Base-by-base conservation (phyloP, 192 early-diverging fungal genomes). In the Phycomyces blakesleeanus region DNA sequence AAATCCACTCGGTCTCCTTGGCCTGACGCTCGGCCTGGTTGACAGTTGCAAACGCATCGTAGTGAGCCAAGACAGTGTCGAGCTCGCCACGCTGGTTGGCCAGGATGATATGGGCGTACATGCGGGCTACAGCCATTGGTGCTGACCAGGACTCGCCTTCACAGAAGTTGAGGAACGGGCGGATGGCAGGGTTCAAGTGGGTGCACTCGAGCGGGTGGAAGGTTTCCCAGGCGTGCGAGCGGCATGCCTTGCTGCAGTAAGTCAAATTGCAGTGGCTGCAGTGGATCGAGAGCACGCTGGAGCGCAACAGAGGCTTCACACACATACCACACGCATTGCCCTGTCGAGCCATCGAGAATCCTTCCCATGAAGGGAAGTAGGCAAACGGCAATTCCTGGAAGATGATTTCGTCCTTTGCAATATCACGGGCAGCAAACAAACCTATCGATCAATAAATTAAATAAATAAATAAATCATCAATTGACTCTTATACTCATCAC, bases 301-400 rank as follows among this genome's bases (percentile, higher is more conserved):
- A 65, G 8, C 54, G 54, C 57, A 78, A 70, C 53, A 86, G 66
- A 0, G 76, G 68, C 53, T 81, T 79, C 14, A 75, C 73, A 44
- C 84, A 85, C 21, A 83, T 73, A 26, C 78, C 79, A 63, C 84
- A 85, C 16, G 78, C 81, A 49, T 73, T 63, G 21, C 80, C 79
- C 14, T 64, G 61, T 18, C 71, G 60, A 8, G 67, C 57, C 60
- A 73, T 66, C 56, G 73, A 69, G 59, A 77, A 80, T n/a, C 74
- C 73, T 47, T 83, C 76, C 81, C 82, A 83, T 0, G 77, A 78
- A 8, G 84, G 81, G 44, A 81, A 83, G 61, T 78, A 85, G 1
- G 80, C 66, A 70, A 83, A 81, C 0, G 84, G 84, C 11, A 78
- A 76, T 26, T 85, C 84, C 20, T 73, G 77, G 55, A 85, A 85